A percentile compares a stretch with the other conserved stretches of the same genome.
phyloP scores from a whole-genome alignment of 2,329 filamentous ascomycete genomes.

The Monosporascus sp. region DNA sequence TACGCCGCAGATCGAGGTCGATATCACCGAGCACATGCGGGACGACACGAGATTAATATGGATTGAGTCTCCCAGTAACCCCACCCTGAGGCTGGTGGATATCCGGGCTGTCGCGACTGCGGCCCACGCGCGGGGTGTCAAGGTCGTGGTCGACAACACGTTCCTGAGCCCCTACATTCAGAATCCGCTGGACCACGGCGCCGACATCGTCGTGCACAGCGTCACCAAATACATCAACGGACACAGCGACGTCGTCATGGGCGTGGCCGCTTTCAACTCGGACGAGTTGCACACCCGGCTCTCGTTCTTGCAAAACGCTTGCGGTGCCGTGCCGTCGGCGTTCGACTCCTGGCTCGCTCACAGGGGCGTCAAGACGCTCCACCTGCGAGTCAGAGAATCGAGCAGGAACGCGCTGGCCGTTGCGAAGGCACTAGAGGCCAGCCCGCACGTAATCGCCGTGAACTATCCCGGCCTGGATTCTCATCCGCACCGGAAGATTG shows the following conservation, averaged over 20 bases:
- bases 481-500: constrained; percentile 80
- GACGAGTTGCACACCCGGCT: constrained; percentile 71
- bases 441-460: constrained; percentile 77
- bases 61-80: constrained; percentile 96
- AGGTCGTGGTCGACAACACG: constrained; percentile 99
- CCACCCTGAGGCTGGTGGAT: constrained; percentile 87
- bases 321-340: constrained; percentile 86
- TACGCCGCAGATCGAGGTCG: constrained; percentile 83
- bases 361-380: constrained; percentile 91
- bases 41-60: constrained; percentile 89
- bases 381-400: constrained; percentile 84
- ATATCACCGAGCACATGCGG: constrained; percentile 79
- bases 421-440: constrained; percentile 70
- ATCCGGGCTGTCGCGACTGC: constrained; percentile 77
- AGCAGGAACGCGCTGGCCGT: constrained; percentile 74
- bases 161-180: constrained; percentile 96
- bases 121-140: constrained; percentile 81
- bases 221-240: constrained; percentile 99
- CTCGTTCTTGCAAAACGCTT: constrained; percentile 92
- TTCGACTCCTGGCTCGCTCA: constrained; percentile 99
- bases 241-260: constrained; percentile 96
- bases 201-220: constrained; percentile 93
- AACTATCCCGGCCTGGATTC: constrained; percentile 92
- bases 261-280: constrained; percentile 90
- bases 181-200: constrained; percentile 90